These are phyloP conservation scores for Debaryomyces coudertii DNA, from an alignment of 1,139 yeast genomes.

Conservation along the genomic window DNA sequence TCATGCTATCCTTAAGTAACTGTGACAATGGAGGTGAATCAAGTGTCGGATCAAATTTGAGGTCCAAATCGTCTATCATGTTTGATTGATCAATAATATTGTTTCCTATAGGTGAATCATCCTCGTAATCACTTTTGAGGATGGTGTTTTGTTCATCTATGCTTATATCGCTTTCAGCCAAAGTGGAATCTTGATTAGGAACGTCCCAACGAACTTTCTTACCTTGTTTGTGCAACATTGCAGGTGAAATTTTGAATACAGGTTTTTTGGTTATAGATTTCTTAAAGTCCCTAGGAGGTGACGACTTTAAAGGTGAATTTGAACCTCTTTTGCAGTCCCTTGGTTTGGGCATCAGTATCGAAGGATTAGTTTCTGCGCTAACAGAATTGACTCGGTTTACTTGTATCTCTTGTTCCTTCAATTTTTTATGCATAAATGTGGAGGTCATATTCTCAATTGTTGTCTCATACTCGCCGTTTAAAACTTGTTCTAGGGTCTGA, in stretches of 20 bases:
- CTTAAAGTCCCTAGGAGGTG: constrained; percentile 33
- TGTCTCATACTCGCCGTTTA: constrained; percentile 44
- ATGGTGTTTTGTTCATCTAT: constrained; percentile 25
- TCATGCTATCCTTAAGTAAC: constrained; percentile 3
- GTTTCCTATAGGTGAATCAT: constrained; percentile 32
- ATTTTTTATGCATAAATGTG: constrained; percentile 32
- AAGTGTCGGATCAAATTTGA: constrained; percentile 33
- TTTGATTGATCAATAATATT: constrained; percentile 20
- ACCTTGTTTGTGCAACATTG: constrained; percentile 12
- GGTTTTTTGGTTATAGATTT: constrained; percentile 23
- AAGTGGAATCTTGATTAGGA: constrained; percentile 33
- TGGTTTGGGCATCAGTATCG: constrained; percentile 9
- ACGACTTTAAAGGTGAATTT: constrained; percentile 32
- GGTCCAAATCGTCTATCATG: constrained; percentile 32
- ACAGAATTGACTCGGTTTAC: constrained; percentile 1
- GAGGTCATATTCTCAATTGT: constrained; percentile 35
- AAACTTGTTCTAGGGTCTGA: constrained; percentile 28
- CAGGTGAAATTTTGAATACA: constrained; percentile 18
- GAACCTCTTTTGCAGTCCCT: constrained; percentile 29
- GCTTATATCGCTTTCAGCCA: constrained; percentile 34
- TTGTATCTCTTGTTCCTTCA: constrained; percentile 18
- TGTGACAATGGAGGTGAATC: constrained; percentile 34
- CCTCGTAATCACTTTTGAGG: constrained; percentile 29
- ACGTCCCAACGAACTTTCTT: constrained; percentile 47
- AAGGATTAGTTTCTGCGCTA: neutral